These are phyloP conservation scores for Petunia hybrid DNA, from an alignment of 305 asterid genomes.

Conservation along the genomic window DNA sequence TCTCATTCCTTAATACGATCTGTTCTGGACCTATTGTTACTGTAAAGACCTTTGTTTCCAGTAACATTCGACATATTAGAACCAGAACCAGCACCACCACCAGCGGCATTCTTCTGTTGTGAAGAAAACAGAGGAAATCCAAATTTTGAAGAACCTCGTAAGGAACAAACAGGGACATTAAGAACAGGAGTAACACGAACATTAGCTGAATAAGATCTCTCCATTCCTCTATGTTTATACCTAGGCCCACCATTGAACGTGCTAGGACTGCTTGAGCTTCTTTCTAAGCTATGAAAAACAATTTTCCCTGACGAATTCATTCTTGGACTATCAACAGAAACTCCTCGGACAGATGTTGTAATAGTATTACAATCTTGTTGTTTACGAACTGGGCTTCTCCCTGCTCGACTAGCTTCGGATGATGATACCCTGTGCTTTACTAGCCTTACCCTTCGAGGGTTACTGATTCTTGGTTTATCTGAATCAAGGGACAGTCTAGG, in stretches of 20 bases:
- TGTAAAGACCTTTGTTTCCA: conserved; percentile 47
- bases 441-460: conserved; percentile 54
- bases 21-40: conserved; percentile 44
- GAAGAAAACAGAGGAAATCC: conserved; percentile 73
- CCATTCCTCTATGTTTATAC: conserved; percentile 76
- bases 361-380: conserved; percentile 45
- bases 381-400: conserved; percentile 62
- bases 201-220: conserved; percentile 90
- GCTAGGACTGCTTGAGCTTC: conserved; percentile 95
- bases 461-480: conserved; percentile 54
- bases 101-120: conserved; percentile 54
- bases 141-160: conserved; percentile 71
- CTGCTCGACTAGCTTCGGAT: conserved; percentile 52
- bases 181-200: conserved; percentile 92
- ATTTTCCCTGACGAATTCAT: conserved; percentile 93
- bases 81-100: conserved; percentile 34
- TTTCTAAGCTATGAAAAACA: conserved; percentile 80
- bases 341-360: conserved; percentile 45
- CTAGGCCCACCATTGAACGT: conserved; percentile 73
- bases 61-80: conserved; percentile 13
- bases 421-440: conserved; percentile 54
- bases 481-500: conserved; percentile 87
- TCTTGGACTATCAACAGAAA: conserved; percentile 83
- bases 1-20: conserved; percentile 48
- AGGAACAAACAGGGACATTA: conserved; percentile 88